These are phyloP conservation scores for Ogataea pignaliae DNA, from an alignment of 805 yeast species.

Conservation along the genomic window DNA sequence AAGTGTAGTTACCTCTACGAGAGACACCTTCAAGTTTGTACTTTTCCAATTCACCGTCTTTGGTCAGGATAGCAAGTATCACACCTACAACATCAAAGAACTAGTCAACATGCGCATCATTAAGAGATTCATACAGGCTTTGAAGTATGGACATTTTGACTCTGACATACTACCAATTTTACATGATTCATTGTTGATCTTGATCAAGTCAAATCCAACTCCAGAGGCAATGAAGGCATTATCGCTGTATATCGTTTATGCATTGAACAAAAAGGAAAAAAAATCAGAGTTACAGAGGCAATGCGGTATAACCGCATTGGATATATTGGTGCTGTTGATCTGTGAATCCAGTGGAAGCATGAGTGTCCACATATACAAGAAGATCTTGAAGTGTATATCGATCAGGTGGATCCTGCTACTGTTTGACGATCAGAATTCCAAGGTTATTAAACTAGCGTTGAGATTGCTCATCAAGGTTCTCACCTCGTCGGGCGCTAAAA, in stretches of 20 bases:
- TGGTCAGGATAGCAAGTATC: conserved; percentile 47
- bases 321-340: conserved; percentile 36
- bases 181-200: conserved; percentile 34
- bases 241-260: conserved; percentile 47
- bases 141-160: conserved; percentile 39
- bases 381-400: conserved; percentile 49
- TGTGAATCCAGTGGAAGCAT: conserved; percentile 30
- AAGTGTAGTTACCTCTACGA: conserved; percentile 15
- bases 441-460: conserved; percentile 37
- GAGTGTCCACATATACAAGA: conserved; percentile 26
- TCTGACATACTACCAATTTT: conserved; percentile 34
- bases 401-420: conserved; percentile 62
- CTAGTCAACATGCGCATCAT: conserved; percentile 46
- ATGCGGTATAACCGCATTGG: conserved; percentile 33
- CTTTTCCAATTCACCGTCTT: conserved; percentile 57
- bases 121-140: conserved; percentile 43
- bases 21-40: conserved; percentile 47
- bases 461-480: conserved; percentile 46
- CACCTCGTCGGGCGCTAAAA: conserved; percentile 39
- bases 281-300: conserved; percentile 14
- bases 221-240: conserved; percentile 52
- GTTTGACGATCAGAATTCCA: conserved; percentile 36
- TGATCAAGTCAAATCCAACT: conserved; percentile 45
- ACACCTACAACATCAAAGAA: conserved; percentile 46
- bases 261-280: conserved; percentile 32